phyloP scores from a whole-genome alignment of 192 early-diverging fungal species.

The Radiomyces spectabilis region DNA sequence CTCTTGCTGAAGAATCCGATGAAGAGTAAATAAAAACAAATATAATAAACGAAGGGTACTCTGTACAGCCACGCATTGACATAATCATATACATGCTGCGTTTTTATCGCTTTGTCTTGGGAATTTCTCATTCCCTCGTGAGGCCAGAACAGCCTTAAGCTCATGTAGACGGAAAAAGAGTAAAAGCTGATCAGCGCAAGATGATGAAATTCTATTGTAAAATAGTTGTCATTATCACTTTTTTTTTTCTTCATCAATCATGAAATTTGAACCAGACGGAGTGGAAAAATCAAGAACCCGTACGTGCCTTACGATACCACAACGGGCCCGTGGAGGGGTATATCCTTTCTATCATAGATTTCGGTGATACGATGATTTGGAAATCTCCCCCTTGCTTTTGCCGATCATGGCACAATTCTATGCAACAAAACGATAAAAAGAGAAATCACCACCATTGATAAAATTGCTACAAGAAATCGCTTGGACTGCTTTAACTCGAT shows the following conservation, averaged over 20 bases:
- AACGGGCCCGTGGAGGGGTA: no score
- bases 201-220: background rate
- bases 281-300: no score
- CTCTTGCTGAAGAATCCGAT: slow-evolving; percentile 14
- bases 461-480: no score
- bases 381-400: background rate
- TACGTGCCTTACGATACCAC: no score
- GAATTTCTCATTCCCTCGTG: background rate
- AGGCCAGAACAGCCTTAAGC: background rate
- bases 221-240: background rate
- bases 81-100: no score
- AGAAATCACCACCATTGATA: background rate
- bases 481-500: no score
- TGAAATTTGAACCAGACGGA: background rate
- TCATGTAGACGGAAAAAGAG: background rate
- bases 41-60: background rate
- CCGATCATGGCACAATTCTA: background rate
- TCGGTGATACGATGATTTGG: no score
- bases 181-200: background rate
- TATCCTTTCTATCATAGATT: no score
- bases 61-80: no score
- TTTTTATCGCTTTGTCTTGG: no score
- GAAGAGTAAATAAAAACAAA: background rate
- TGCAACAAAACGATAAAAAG: background rate
- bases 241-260: background rate